Percentiles rank a stretch among this genome's conserved stretches.
These are phyloP conservation scores for Nicotiana rustica DNA, from an alignment of 305 asterid genomes.

Conservation along the genomic window DNA sequence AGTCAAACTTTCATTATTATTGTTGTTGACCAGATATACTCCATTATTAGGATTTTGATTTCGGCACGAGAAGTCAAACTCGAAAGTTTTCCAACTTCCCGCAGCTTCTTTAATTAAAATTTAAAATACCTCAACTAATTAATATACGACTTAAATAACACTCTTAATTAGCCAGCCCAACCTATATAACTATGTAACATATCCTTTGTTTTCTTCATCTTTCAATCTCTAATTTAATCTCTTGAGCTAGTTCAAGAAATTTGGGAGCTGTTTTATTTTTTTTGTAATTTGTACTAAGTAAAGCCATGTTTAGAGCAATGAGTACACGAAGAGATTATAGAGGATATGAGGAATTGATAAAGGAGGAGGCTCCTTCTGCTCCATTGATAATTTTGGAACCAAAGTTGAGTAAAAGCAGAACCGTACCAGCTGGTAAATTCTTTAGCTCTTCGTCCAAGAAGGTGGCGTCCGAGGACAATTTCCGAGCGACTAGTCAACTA, in stretches of 20 bases:
- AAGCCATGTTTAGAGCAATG: constrained; percentile 31
- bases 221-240: background rate
- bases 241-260: background rate
- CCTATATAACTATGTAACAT: background rate
- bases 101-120: too few species aligned
- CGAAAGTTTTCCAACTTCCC: background rate
- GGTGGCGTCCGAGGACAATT: background rate
- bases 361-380: background rate
- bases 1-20: background rate
- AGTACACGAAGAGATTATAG: constrained; percentile 3
- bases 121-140: background rate
- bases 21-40: too few species aligned
- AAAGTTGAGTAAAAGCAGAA: constrained; percentile 4
- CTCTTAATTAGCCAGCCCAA: background rate
- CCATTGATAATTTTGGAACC: background rate
- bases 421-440: background rate
- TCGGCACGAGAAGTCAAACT: background rate
- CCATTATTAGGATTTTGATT: too few species aligned
- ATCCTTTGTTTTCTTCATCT: background rate
- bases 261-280: background rate
- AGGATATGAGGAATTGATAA: constrained; percentile 2
- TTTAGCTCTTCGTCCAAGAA: constrained; percentile 18
- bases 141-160: background rate
- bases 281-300: background rate
- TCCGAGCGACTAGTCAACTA: background rate